Evolutionary conservation across 257 asterid species (phyloP).

Genomic region (Solanum paucissectum): DNA sequence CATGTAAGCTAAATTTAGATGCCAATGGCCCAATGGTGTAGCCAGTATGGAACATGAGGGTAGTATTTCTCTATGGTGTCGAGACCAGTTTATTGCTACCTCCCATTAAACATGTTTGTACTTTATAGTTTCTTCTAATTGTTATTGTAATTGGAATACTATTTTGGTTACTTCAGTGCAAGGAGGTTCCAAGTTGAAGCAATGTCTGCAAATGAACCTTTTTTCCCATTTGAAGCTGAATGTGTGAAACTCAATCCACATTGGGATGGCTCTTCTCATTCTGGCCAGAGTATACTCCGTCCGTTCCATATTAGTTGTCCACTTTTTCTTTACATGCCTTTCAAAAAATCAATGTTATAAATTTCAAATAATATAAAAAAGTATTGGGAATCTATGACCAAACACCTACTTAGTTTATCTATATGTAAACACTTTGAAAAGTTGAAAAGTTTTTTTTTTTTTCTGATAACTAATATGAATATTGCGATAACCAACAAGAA

Average conservation of each 20-base stretch:
- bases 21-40: background rate
- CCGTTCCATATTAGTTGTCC: too few relatives aligned
- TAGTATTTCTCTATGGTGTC: background rate
- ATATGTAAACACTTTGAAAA: too few relatives aligned
- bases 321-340: too few relatives aligned
- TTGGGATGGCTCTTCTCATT: background rate
- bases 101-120: background rate
- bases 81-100: background rate
- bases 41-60: background rate
- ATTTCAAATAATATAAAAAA: too few relatives aligned
- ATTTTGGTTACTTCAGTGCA: background rate
- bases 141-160: background rate
- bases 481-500: background rate
- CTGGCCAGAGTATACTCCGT: too few relatives aligned
- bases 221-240: background rate
- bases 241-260: too few relatives aligned
- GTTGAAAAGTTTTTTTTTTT: too few relatives aligned
- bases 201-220: background rate
- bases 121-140: background rate
- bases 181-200: background rate
- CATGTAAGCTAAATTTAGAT: background rate
- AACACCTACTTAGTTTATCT: too few relatives aligned
- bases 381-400: too few relatives aligned
- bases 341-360: too few relatives aligned
- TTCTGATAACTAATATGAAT: background rate